A percentile compares a stretch with the other conserved stretches of the same genome.
These are phyloP conservation scores for Collybia sp. DNA, from an alignment of 768 basidiomycete species.

Conservation along the genomic window DNA sequence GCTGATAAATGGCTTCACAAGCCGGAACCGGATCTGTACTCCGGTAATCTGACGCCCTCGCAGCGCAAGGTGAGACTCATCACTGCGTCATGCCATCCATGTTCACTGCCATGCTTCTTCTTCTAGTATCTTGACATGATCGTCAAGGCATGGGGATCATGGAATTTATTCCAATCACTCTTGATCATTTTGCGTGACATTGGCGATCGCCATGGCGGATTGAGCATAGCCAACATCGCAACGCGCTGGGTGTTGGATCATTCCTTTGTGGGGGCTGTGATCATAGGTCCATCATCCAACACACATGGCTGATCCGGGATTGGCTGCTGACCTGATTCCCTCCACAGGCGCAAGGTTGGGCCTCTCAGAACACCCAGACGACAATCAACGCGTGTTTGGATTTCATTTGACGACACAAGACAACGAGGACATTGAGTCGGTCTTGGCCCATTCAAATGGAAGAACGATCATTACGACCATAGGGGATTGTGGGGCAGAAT, in stretches of 20 bases:
- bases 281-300: slow-evolving; percentile 52
- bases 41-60: slow-evolving; percentile 67
- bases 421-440: slow-evolving; percentile 54
- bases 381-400: slow-evolving; percentile 60
- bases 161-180: slow-evolving; percentile 70
- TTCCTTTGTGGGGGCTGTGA: slow-evolving; percentile 69
- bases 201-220: slow-evolving; percentile 59
- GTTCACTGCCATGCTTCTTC: no score
- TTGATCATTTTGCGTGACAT: slow-evolving; percentile 55
- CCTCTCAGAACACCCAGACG: slow-evolving; percentile 66
- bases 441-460: slow-evolving; percentile 59
- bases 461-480: slow-evolving; percentile 59
- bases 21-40: slow-evolving; percentile 70
- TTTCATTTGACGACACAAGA: slow-evolving; percentile 56
- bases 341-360: slow-evolving; percentile 65
- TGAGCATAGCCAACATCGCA: slow-evolving; percentile 74
- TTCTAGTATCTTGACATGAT: slow-evolving; percentile 83
- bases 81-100: slow-evolving; percentile 6
- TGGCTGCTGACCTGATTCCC: neutral
- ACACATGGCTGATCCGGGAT: slow-evolving; percentile 1
- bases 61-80: slow-evolving; percentile 62
- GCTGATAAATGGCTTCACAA: slow-evolving; percentile 68
- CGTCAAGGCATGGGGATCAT: slow-evolving; percentile 71
- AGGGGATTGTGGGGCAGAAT: slow-evolving; percentile 84
- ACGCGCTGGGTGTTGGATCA: slow-evolving; percentile 84